Percentiles rank a stretch among this genome's conserved stretches.
Evolutionary conservation across 228 moss, liverwort and hornwort genomes (phyloP).

Genomic region (Sphagnum magellanicum): DNA sequence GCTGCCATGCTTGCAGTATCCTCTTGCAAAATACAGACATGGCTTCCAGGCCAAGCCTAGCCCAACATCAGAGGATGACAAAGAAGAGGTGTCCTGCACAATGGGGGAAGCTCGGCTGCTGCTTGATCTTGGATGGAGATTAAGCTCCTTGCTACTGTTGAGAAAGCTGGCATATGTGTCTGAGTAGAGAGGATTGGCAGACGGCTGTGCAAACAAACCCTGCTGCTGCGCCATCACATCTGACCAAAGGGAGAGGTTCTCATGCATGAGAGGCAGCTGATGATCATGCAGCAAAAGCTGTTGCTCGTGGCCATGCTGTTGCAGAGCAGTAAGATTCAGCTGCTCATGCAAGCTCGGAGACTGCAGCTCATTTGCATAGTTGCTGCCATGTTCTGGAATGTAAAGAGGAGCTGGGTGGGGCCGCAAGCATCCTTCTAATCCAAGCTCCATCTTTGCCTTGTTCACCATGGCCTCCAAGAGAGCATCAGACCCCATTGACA

Average conservation of each 20-base stretch:
- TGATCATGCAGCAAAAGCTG: conserved; percentile 69
- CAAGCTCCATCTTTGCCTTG: conserved; percentile 86
- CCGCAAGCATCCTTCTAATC: conserved; percentile 25
- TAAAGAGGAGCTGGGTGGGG: conserved; percentile 42
- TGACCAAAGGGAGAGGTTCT: conserved; percentile 57
- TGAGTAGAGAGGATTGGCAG: conserved; percentile 72
- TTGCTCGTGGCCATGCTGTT: conserved; percentile 35
- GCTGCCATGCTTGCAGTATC: conserved; percentile 93
- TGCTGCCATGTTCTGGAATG: conserved; percentile 56
- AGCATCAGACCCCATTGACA: conserved; percentile 76
- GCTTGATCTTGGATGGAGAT: conserved; percentile 87
- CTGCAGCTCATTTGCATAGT: conserved; percentile 36
- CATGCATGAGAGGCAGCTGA: conserved; percentile 70
- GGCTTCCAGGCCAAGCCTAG: conserved; percentile 93
- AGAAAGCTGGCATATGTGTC: conserved; percentile 77
- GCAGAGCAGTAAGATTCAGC: conserved; percentile 41
- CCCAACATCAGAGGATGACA: conserved; percentile 71
- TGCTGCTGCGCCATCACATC: conserved; percentile 55
- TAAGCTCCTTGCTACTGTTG: conserved; percentile 77
- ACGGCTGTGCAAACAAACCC: conserved; percentile 52
- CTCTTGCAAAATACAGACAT: conserved; percentile 89
- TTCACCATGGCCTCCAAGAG: conserved; percentile 69
- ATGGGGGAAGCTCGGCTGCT: conserved; percentile 85
- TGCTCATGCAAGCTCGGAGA: conserved; percentile 50
- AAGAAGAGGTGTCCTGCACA: conserved; percentile 57